Evolutionary conservation across 2,329 filamentous ascomycete genomes (phyloP).

Genomic region (Apiospora pterosperma): DNA sequence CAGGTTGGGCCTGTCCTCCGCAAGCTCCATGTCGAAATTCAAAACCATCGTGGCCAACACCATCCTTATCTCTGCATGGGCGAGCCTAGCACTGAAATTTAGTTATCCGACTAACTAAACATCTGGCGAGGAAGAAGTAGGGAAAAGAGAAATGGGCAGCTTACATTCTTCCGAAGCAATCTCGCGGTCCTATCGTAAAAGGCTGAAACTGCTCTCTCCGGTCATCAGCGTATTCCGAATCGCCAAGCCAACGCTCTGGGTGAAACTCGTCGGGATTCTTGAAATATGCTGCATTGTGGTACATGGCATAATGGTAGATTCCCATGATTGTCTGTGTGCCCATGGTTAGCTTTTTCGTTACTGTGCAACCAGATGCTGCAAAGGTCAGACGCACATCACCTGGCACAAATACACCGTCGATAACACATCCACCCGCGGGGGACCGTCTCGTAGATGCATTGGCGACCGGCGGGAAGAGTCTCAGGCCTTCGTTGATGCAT

Average conservation of each 20-base stretch:
- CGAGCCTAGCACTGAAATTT: neutral
- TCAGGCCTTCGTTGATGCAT: slow-evolving; percentile 36
- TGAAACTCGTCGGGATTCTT: slow-evolving; percentile 39
- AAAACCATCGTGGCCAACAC: slow-evolving; percentile 9
- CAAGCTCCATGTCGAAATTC: slow-evolving; percentile 10
- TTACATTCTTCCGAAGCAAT: slow-evolving; percentile 10
- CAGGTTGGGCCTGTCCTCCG: slow-evolving; percentile 23
- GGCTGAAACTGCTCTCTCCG: slow-evolving; percentile 4
- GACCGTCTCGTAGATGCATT: slow-evolving; percentile 14
- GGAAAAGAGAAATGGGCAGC: neutral
- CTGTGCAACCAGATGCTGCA: neutral
- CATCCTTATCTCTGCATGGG: slow-evolving; percentile 11
- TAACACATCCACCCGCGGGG: slow-evolving; percentile 13
- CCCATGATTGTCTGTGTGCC: slow-evolving; percentile 31
- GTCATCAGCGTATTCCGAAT: slow-evolving; percentile 6
- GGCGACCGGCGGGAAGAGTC: slow-evolving; percentile 33
- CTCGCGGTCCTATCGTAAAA: slow-evolving; percentile 6
- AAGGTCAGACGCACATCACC: neutral
- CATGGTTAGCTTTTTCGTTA: neutral
- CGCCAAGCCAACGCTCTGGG: slow-evolving; percentile 8
- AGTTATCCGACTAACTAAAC: neutral
- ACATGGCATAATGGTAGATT: slow-evolving; percentile 39
- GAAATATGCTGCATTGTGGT: slow-evolving; percentile 40
- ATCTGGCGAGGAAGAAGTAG: neutral
- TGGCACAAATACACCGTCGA: slow-evolving; percentile 15